Evolutionary conservation across 306 rosid species (phyloP).

Genomic region (Albizia julibrissin): DNA sequence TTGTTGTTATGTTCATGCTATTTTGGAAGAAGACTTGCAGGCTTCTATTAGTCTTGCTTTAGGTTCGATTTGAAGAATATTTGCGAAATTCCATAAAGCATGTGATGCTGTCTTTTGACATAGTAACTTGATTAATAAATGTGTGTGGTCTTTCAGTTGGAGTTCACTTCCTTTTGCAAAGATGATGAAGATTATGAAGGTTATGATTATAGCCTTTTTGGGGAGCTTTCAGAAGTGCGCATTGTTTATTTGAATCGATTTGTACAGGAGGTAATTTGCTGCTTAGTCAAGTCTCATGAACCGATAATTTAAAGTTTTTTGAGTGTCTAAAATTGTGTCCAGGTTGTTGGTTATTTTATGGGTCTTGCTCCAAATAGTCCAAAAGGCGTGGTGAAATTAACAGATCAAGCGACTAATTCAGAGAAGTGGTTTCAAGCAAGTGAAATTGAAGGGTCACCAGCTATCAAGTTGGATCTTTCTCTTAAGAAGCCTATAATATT

Average conservation of each 20-base stretch:
- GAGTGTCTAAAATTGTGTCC: constrained; percentile 31
- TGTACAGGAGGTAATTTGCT: constrained; percentile 78
- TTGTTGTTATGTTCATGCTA: not conserved
- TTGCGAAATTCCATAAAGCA: not conserved
- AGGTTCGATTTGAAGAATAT: not conserved
- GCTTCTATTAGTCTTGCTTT: not conserved
- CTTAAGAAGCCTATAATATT: constrained; percentile 88
- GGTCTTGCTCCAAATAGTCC: constrained; percentile 89
- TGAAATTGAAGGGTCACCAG: constrained; percentile 97
- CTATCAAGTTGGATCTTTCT: constrained; percentile 91
- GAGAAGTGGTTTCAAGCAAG: constrained; percentile 91
- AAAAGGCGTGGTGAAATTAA: constrained; percentile 67
- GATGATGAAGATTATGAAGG: constrained; percentile 92
- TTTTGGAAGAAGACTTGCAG: not conserved
- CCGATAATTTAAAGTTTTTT: constrained; percentile 9
- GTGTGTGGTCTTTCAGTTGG: constrained; percentile 61
- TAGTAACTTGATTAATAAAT: constrained; percentile 29
- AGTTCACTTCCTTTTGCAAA: constrained; percentile 69
- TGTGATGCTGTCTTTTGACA: constrained; percentile 7
- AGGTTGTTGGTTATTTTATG: constrained; percentile 91
- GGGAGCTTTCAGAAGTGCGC: constrained; percentile 98
- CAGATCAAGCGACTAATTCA: constrained; percentile 90
- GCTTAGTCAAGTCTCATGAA: constrained; percentile 11
- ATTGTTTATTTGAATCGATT: constrained; percentile 88
- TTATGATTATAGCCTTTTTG: constrained; percentile 82